Evolutionary conservation across 495 filamentous ascomycete species (phyloP).

Genomic region (Apiosordaria backusii): DNA sequence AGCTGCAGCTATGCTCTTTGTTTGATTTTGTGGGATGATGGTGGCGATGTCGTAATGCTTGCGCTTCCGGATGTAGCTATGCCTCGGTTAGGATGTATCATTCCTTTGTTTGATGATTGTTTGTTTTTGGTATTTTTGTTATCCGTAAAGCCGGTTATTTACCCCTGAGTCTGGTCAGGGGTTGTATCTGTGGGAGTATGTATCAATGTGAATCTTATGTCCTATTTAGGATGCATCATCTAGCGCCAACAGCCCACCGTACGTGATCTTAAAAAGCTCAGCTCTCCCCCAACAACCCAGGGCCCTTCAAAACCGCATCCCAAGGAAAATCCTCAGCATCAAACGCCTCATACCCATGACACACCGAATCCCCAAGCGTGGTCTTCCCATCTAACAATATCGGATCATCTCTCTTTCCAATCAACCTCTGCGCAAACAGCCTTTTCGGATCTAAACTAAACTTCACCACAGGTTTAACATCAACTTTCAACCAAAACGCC

Average conservation of each 20-base stretch:
- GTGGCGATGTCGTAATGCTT: not conserved
- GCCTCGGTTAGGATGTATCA: not conserved
- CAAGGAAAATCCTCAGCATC: not conserved
- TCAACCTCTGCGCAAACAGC: not conserved
- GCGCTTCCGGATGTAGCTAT: not conserved
- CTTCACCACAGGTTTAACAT: not conserved
- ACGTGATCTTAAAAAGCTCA: too few species aligned
- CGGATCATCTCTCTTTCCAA: not conserved
- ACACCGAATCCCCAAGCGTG: not conserved
- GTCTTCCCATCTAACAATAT: not conserved
- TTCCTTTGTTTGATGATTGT: not conserved
- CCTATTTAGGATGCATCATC: not conserved
- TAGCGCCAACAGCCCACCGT: not conserved
- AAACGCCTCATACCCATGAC: not conserved
- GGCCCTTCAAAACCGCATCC: not conserved
- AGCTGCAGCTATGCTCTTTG: slow-evolving; percentile 16
- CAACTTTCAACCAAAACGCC: not conserved
- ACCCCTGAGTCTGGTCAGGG: not conserved
- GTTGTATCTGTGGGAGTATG: not conserved
- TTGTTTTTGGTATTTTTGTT: not conserved
- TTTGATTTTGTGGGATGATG: slow-evolving; percentile 6
- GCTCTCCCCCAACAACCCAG: too few species aligned
- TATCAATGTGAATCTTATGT: not conserved
- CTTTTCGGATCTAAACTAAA: not conserved
- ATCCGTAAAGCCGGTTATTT: not conserved